Evolutionary conservation across 2,329 filamentous ascomycete species (phyloP).

Genomic region (Aaosphaeria arxii): DNA sequence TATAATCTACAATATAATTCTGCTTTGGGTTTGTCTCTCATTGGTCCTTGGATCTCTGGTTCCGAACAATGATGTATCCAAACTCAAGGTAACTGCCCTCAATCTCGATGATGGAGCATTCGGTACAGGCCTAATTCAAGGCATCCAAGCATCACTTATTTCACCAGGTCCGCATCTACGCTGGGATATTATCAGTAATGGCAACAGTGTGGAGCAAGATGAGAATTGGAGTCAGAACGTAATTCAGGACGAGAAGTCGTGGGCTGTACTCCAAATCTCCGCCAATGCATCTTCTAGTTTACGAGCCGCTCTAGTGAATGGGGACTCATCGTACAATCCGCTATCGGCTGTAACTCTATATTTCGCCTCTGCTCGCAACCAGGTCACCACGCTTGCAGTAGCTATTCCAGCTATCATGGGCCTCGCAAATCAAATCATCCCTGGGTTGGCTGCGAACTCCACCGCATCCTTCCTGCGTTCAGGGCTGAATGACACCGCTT

Average conservation of each 20-base stretch:
- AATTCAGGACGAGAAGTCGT: conserved; percentile 2
- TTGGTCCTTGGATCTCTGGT: conserved; percentile 6
- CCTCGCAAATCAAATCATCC: not conserved
- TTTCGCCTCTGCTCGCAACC: conserved; percentile 5
- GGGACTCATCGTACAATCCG: conserved; percentile 3
- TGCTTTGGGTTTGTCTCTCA: conserved; percentile 4
- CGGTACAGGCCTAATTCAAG: not conserved
- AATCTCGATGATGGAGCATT: not conserved
- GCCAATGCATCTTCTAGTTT: not conserved
- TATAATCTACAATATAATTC: conserved; percentile 3
- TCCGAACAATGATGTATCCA: conserved; percentile 1
- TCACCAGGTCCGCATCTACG: not conserved
- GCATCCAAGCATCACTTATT: not conserved
- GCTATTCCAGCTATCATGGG: conserved; percentile 2
- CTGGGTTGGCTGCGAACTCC: not conserved
- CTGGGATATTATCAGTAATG: not conserved
- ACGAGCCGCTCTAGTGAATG: not conserved
- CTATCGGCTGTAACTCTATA: conserved; percentile 2
- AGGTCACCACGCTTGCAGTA: conserved; percentile 1
- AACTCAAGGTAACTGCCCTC: conserved; percentile 1
- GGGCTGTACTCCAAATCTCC: conserved; percentile 3
- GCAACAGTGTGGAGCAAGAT: not conserved
- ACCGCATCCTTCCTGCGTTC: not conserved
- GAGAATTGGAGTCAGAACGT: not conserved
- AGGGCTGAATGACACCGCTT: not conserved